These are phyloP conservation scores for Candida endomychidarum DNA, from an alignment of 805 yeast species.

Conservation along the genomic window DNA sequence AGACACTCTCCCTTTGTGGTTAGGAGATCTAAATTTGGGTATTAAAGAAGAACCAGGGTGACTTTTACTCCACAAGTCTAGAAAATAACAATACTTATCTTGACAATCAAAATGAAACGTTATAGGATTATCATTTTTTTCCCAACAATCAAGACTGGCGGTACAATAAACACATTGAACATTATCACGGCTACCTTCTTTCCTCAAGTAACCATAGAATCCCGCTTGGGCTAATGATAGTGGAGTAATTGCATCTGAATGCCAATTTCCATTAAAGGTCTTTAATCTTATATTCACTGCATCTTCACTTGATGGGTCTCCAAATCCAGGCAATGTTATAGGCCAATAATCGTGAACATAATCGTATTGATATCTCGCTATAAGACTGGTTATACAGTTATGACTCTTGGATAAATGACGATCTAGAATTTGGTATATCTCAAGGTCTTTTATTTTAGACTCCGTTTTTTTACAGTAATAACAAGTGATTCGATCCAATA, in stretches of 20 bases:
- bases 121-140: conserved; percentile 58
- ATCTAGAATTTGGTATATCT: conserved; percentile 5
- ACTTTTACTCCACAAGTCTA: conserved; percentile 1
- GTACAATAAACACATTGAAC: conserved; percentile 33
- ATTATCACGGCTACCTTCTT: conserved; percentile 28
- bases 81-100: conserved; percentile 5
- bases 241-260: conserved; percentile 46
- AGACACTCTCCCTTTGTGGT: not conserved
- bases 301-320: conserved; percentile 31
- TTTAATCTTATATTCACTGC: conserved; percentile 33
- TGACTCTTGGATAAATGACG: conserved; percentile 6
- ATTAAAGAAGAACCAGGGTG: not conserved
- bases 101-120: conserved; percentile 47
- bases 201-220: conserved; percentile 34
- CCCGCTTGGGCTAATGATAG: conserved; percentile 47
- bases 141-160: conserved; percentile 50
- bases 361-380: conserved; percentile 3
- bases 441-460: conserved; percentile 15
- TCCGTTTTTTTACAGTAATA: conserved; percentile 49
- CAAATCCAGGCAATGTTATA: conserved; percentile 21
- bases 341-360: conserved; percentile 5
- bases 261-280: conserved; percentile 40
- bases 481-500: conserved; percentile 56
- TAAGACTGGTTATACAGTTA: conserved; percentile 6
- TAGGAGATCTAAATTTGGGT: not conserved